phyloP scores from a whole-genome alignment of 441 rosid genomes.

The Erodium moschatum region DNA sequence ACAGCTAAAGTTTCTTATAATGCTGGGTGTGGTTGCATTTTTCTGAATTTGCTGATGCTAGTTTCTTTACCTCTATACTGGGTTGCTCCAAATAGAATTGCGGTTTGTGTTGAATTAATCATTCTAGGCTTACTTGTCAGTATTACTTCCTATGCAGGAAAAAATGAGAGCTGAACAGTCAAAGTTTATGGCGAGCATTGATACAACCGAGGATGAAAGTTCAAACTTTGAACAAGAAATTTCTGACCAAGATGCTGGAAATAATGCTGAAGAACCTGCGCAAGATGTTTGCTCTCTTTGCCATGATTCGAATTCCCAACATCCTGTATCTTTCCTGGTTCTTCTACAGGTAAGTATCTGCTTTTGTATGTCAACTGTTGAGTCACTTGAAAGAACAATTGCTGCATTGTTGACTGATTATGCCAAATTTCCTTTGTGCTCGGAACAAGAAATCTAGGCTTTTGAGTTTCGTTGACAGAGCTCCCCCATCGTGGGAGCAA shows the following conservation, averaged over 20 bases:
- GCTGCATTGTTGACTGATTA: conserved; percentile 1
- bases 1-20: conserved; percentile 1
- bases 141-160: conserved; percentile 44
- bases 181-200: conserved; percentile 65
- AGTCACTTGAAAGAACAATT: background rate
- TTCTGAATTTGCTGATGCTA: background rate
- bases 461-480: conserved; percentile 67
- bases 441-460: conserved; percentile 80
- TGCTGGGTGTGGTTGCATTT: background rate
- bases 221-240: conserved; percentile 41
- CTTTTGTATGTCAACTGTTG: conserved; percentile 6
- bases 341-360: conserved; percentile 71
- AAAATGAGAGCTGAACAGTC: conserved; percentile 97
- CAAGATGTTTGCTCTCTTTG: conserved; percentile 87
- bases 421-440: conserved; percentile 12
- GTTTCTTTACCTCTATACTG: background rate
- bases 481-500: conserved; percentile 65
- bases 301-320: conserved; percentile 67
- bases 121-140: conserved; percentile 19
- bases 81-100: conserved; percentile 1
- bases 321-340: conserved; percentile 70
- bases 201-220: conserved; percentile 39
- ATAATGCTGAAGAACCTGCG: conserved; percentile 32
- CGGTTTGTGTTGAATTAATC: conserved; percentile 10
- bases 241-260: conserved; percentile 31